Evolutionary conservation across 129 eudicot species (phyloP).

Genomic region (Saposhnikovia divaricata): DNA sequence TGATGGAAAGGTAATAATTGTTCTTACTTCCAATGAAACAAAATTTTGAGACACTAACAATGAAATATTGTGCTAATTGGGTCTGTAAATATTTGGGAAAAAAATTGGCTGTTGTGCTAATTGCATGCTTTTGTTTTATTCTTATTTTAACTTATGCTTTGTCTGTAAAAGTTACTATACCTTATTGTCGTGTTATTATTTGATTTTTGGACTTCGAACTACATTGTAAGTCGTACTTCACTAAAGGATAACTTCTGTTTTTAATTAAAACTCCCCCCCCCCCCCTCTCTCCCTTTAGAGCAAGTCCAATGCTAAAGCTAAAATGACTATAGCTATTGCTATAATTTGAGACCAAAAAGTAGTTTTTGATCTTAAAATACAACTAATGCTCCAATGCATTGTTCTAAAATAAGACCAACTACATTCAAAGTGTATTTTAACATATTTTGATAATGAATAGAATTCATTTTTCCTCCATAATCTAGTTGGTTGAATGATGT

Average conservation of each 20-base stretch:
- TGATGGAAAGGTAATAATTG: constrained; percentile 48
- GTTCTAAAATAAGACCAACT: no score
- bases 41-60: not conserved
- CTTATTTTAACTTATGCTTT: not conserved
- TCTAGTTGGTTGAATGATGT: no score
- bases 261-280: no score
- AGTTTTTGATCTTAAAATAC: no score
- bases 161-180: not conserved
- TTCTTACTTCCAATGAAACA: not conserved
- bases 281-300: no score
- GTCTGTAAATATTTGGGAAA: not conserved
- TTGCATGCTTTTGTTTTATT: not conserved
- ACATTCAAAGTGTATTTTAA: no score
- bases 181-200: not conserved
- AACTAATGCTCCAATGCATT: no score
- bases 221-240: not conserved
- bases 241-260: not conserved
- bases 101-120: not conserved
- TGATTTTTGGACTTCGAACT: not conserved
- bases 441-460: no score
- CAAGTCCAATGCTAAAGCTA: no score
- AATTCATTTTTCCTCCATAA: no score
- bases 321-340: no score
- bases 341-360: no score
- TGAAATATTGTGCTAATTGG: not conserved